These are phyloP conservation scores for Zygosaccharomyces lentus DNA, from an alignment of 805 yeast genomes.

Conservation along the genomic window DNA sequence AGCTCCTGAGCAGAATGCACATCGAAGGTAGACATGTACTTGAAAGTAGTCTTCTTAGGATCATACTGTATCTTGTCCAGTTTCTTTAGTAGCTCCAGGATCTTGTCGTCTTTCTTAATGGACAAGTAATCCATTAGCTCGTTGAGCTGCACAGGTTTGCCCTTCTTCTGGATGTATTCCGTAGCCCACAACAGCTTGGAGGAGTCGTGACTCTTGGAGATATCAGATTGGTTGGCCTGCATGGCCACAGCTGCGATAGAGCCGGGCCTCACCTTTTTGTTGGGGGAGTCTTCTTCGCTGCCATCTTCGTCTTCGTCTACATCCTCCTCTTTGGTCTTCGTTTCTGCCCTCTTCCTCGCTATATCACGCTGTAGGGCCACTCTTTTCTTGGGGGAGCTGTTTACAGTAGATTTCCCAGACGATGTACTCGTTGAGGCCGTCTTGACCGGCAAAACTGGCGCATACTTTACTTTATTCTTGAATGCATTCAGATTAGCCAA, in stretches of 20 bases:
- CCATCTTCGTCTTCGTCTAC: slow-evolving; percentile 23
- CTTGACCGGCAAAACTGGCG: slow-evolving; percentile 47
- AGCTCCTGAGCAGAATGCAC: slow-evolving; percentile 78
- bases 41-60: slow-evolving; percentile 58
- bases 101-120: slow-evolving; percentile 50
- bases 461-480: slow-evolving; percentile 54
- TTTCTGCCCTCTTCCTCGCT: slow-evolving; percentile 3
- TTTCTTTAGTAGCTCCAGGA: slow-evolving; percentile 67
- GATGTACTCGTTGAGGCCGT: slow-evolving; percentile 28
- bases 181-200: slow-evolving; percentile 89
- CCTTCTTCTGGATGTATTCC: slow-evolving; percentile 72
- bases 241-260: slow-evolving; percentile 32
- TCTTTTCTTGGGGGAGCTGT: slow-evolving; percentile 17
- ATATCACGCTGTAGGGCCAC: slow-evolving; percentile 9
- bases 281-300: slow-evolving; percentile 22
- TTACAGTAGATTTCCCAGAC: slow-evolving; percentile 17
- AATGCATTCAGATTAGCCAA: slow-evolving; percentile 62
- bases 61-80: slow-evolving; percentile 75
- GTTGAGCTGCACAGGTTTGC: slow-evolving; percentile 60
- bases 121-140: slow-evolving; percentile 66
- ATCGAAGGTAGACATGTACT: slow-evolving; percentile 84
- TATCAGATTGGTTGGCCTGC: slow-evolving; percentile 28
- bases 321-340: slow-evolving; percentile 8
- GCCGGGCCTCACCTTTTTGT: slow-evolving; percentile 32
- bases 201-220: slow-evolving; percentile 53